A percentile compares a stretch with the other conserved stretches of the same genome.
These are phyloP conservation scores for Hortiboletus flavorubellus DNA, from an alignment of 768 basidiomycete species.

Conservation along the genomic window DNA sequence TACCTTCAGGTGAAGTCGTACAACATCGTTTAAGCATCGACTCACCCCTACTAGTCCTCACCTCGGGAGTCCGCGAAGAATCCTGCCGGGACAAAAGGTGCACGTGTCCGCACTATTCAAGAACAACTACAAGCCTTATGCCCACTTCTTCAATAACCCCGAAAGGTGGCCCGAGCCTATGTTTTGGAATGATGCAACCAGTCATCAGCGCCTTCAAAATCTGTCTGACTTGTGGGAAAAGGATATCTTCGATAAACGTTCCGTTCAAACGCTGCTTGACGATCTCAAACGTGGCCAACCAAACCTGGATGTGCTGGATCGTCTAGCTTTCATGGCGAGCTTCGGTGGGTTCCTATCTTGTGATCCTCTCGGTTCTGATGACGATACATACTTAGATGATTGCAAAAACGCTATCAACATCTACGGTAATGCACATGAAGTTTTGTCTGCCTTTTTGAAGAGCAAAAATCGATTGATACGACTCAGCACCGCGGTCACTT, in stretches of 20 bases:
- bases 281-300: slow-evolving; percentile 16
- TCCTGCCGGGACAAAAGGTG: slow-evolving; percentile 30
- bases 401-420: slow-evolving; percentile 9
- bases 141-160: slow-evolving; percentile 20
- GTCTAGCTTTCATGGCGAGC: slow-evolving; percentile 28
- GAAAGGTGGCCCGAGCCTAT: slow-evolving; percentile 28
- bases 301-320: slow-evolving; percentile 24
- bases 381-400: slow-evolving; percentile 9
- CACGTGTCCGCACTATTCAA: slow-evolving; percentile 32
- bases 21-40: not conserved
- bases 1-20: slow-evolving; percentile 16
- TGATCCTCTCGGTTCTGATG: not conserved
- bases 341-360: slow-evolving; percentile 19
- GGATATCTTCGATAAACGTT: slow-evolving; percentile 26
- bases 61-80: slow-evolving; percentile 22
- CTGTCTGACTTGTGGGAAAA: slow-evolving; percentile 27
- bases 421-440: not conserved
- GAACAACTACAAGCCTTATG: slow-evolving; percentile 27
- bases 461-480: slow-evolving; percentile 16
- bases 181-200: slow-evolving; percentile 29
- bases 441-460: slow-evolving; percentile 13
- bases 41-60: slow-evolving; percentile 25
- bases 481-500: slow-evolving; percentile 25
- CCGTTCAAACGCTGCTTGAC: slow-evolving; percentile 15
- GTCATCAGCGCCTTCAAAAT: slow-evolving; percentile 16